These are phyloP conservation scores for Lojkania enalia DNA, from an alignment of 2,329 filamentous ascomycete genomes.

Conservation along the genomic window DNA sequence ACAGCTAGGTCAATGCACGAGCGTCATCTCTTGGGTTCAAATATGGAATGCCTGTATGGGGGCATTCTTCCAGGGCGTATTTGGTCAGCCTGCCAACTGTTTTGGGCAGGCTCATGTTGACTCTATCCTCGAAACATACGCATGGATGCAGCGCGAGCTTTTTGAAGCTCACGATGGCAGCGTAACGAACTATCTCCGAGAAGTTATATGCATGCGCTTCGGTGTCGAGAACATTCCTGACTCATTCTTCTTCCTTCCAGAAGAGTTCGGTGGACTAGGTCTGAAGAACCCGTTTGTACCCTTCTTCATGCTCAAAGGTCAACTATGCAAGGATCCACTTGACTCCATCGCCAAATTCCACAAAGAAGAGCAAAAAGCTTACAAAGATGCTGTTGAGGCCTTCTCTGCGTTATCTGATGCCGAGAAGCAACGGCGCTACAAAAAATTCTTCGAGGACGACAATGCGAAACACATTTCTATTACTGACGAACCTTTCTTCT, in stretches of 20 bases:
- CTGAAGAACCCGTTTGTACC: conserved; percentile 53
- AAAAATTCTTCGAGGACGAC: conserved; percentile 1
- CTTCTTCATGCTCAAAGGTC: conserved; percentile 44
- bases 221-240: conserved; percentile 50
- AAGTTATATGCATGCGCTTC: conserved; percentile 56
- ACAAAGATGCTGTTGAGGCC: conserved; percentile 29
- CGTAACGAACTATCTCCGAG: conserved; percentile 41
- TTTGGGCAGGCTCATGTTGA: conserved; percentile 54
- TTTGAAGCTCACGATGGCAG: conserved; percentile 36
- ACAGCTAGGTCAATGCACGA: conserved; percentile 14
- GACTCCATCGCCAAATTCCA: conserved; percentile 46
- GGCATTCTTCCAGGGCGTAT: conserved; percentile 55
- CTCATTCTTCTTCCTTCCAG: conserved; percentile 54
- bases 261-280: conserved; percentile 52
- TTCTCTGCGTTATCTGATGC: conserved; percentile 29
- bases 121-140: conserved; percentile 52
- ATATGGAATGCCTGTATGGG: conserved; percentile 56
- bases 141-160: conserved; percentile 50
- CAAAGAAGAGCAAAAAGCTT: conserved; percentile 37
- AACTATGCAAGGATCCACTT: conserved; percentile 33
- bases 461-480: background rate
- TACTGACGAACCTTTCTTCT: conserved; percentile 7
- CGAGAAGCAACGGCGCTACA: conserved; percentile 12
- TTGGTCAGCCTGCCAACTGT: conserved; percentile 54
- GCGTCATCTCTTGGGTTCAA: conserved; percentile 19